Base-by-base conservation (phyloP, 1,139 yeast species). In the Candida tropicalis region DNA sequence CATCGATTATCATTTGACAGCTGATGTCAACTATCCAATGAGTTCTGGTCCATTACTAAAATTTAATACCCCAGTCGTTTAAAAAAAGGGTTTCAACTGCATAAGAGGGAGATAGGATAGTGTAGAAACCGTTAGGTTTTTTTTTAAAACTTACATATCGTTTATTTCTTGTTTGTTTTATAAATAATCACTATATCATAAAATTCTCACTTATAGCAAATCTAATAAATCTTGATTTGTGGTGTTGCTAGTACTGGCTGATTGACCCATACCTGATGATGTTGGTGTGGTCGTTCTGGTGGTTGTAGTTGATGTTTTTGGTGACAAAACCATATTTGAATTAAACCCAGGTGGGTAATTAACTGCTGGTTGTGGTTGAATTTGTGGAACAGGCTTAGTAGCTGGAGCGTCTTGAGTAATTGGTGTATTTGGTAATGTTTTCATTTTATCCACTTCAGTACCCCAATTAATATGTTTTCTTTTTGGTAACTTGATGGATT, bases 331-430 rank as follows among this genome's bases (percentile, higher is more conserved):
- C 48, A 55, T 33, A 38, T 50, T 50, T 6, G 62, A 50, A 39
- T 58, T 52, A 47, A 64, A 66, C 1, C 71, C 71, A 1, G 72
- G 72, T 2, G 71, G 71, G 40, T 55, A 50, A 20, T 41, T 48
- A 13, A 31, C 41, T 6, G 29, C 22, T 55, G 26, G 49, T 50
- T 33, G 36, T 31, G 23, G 24, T 17, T 15, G 34, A 10, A 17
- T 3, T 11, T 31, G 34, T 31, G 34, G 18, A 7, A 17, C 13
- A 11, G 37, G 25, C 17, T 10, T 40, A 23, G 36, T 12, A 36
- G 27, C 12, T 9, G 35, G 20, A 8, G 15, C n/a, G 7, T 5
- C 18, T 31, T 34, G 38, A 22, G 13, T 37, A 18, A 37, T 32
- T 13, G 52, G 49, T 3, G 48, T 34, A n/a, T 22, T 40, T 11